phyloP scores from a whole-genome alignment of 202 grass and related monocot species.

The Setaria viridis region DNA sequence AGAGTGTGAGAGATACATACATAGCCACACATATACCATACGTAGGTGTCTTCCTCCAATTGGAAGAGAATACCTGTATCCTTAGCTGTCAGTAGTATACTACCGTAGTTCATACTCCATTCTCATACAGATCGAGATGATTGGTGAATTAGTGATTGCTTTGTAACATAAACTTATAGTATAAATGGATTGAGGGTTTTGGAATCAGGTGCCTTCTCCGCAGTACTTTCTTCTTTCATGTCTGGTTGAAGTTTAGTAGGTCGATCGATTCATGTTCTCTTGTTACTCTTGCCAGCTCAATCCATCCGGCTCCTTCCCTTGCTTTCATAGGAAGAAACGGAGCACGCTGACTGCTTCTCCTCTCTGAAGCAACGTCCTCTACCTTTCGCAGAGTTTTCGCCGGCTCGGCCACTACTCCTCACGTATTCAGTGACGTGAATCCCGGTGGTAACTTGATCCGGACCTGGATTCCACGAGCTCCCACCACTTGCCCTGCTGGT shows the following conservation, averaged over 20 bases:
- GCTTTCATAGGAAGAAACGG: conserved; percentile 42
- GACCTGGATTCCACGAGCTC: not conserved
- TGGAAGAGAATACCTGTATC: conserved; percentile 25
- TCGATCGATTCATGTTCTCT: not conserved
- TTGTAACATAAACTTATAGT: conserved; percentile 36
- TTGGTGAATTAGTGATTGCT: not conserved
- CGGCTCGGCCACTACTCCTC: not conserved
- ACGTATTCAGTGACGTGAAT: conserved; percentile 29
- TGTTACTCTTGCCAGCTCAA: not conserved
- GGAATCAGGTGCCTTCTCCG: not conserved
- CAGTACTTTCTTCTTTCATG: not conserved
- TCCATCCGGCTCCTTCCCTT: not conserved
- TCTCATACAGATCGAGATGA: conserved; percentile 34
- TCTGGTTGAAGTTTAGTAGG: not conserved
- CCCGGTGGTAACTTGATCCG: conserved; percentile 2
- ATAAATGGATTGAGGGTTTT: conserved; percentile 21
- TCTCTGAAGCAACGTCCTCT: not conserved
- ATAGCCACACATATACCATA: not conserved
- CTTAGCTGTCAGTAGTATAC: conserved; percentile 33
- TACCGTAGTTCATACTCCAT: conserved; percentile 10
- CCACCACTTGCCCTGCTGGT: conserved; percentile 17
- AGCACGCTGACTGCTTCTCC: not conserved
- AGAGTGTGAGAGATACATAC: conserved; percentile 7
- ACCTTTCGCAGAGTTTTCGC: conserved; percentile 3
- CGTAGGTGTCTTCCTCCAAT: not conserved